Evolutionary conservation across 1,284 basidiomycete genomes (phyloP).

Genomic region (Malassezia obtusa): DNA sequence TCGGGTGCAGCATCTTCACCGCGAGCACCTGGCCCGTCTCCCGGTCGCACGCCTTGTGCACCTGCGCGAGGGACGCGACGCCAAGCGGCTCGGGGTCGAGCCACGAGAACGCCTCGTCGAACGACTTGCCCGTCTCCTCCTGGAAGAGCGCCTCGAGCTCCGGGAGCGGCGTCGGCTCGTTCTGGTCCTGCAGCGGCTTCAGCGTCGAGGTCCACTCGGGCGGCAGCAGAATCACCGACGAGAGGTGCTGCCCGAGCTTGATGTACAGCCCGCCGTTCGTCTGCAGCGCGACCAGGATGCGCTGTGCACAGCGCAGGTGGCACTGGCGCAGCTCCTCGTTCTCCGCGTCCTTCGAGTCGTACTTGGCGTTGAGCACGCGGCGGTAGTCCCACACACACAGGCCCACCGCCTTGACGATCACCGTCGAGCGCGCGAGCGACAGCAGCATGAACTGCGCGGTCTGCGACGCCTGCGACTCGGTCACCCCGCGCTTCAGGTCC

Average conservation of each 20-base stretch:
- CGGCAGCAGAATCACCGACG: conserved; percentile 62
- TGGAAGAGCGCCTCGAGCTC: conserved; percentile 46
- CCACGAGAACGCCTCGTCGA: conserved; percentile 53
- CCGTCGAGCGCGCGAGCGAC: conserved; percentile 36
- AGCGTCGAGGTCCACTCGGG: conserved; percentile 60
- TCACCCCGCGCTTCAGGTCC: conserved; percentile 12
- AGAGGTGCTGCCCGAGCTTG: conserved; percentile 61
- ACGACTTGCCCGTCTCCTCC: conserved; percentile 40
- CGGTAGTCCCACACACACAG: conserved; percentile 47
- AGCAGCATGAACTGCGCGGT: conserved; percentile 29
- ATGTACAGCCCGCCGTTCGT: conserved; percentile 85
- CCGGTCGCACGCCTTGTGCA: conserved; percentile 71
- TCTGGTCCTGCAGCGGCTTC: conserved; percentile 53
- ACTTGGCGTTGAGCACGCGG: conserved; percentile 31
- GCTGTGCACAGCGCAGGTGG: conserved; percentile 42
- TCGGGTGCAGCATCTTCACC: conserved; percentile 93
- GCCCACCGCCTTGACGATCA: conserved; percentile 42
- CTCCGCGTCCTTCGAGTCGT: conserved; percentile 24
- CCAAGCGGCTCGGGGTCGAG: conserved; percentile 87
- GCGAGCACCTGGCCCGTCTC: conserved; percentile 58
- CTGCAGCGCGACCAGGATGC: conserved; percentile 38
- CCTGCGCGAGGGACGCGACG: conserved; percentile 85
- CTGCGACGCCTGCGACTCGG: conserved; percentile 8
- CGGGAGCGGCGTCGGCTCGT: conserved; percentile 41
- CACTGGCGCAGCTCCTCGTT: conserved; percentile 37